Percentiles rank a stretch among this genome's conserved stretches.
These are phyloP conservation scores for Leccinellum rugosiceps DNA, from an alignment of 768 basidiomycete genomes.

Conservation along the genomic window DNA sequence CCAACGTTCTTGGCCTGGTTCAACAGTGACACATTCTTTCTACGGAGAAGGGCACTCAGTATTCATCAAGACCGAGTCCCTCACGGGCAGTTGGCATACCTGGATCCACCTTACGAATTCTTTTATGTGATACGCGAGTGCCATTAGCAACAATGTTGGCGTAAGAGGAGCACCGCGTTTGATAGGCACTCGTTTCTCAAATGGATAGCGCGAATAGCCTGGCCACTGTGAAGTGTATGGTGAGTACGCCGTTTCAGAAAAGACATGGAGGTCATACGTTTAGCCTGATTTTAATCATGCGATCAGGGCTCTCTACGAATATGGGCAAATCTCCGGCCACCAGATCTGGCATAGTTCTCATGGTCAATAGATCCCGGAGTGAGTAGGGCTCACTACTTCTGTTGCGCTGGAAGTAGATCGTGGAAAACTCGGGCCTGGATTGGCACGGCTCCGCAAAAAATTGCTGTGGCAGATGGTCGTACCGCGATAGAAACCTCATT, in stretches of 20 bases:
- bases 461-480: constrained; percentile 23
- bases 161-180: constrained; percentile 31
- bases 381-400: constrained; percentile 26
- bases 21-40: constrained; percentile 27
- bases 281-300: constrained; percentile 36
- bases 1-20: constrained; percentile 40
- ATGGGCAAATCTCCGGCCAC: constrained; percentile 19
- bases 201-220: constrained; percentile 39
- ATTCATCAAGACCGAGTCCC: neutral
- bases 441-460: constrained; percentile 15
- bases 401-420: constrained; percentile 33
- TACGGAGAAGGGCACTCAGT: constrained; percentile 3
- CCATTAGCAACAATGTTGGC: constrained; percentile 29
- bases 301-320: constrained; percentile 17
- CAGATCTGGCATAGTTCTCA: constrained; percentile 26
- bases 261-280: constrained; percentile 24
- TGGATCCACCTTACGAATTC: constrained; percentile 30
- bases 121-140: constrained; percentile 30
- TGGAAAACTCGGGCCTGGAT: constrained; percentile 17
- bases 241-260: neutral
- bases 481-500: neutral
- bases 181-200: constrained; percentile 38
- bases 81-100: constrained; percentile 22
- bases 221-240: constrained; percentile 39
- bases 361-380: constrained; percentile 20